Percentiles rank a stretch among this genome's conserved stretches.
phyloP scores from a whole-genome alignment of 768 basidiomycete species.

The Leccinum aurantiacum region DNA sequence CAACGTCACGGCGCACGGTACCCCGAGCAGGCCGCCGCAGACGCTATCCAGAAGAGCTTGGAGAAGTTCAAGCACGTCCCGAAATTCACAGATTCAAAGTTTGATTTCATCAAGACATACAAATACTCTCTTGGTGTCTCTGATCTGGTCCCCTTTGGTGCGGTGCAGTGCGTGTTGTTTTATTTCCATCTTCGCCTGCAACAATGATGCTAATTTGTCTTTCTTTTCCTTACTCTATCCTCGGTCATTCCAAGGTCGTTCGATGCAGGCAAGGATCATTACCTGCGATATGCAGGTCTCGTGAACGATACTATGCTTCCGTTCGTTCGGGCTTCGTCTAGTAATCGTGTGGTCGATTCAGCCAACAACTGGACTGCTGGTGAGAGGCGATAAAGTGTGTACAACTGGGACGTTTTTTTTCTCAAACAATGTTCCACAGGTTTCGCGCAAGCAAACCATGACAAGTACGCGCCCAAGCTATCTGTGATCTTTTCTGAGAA shows the following conservation, averaged over 20 bases:
- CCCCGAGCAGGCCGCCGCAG: constrained; percentile 51
- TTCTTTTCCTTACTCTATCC: neutral
- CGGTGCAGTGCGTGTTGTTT: constrained; percentile 53
- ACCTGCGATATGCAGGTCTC: constrained; percentile 50
- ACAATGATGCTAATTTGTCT: constrained; percentile 20
- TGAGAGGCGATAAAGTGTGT: constrained; percentile 19
- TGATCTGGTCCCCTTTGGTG: constrained; percentile 66
- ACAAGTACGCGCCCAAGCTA: constrained; percentile 44
- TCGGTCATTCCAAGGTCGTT: constrained; percentile 37
- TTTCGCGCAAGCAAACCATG: constrained; percentile 52
- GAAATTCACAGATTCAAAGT: constrained; percentile 40
- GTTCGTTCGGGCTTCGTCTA: constrained; percentile 48
- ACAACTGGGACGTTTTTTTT: neutral
- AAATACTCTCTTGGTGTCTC: constrained; percentile 55
- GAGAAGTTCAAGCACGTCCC: constrained; percentile 50
- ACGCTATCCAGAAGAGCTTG: constrained; percentile 46
- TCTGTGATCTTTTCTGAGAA: constrained; percentile 57
- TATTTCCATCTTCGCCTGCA: constrained; percentile 50
- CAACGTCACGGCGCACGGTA: constrained; percentile 79
- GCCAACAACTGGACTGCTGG: constrained; percentile 69
- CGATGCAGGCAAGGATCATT: constrained; percentile 50
- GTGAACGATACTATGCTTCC: constrained; percentile 46
- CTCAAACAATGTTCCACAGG: constrained; percentile 1
- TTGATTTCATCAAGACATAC: constrained; percentile 56
- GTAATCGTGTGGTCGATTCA: constrained; percentile 57